Base-by-base conservation (phyloP, 176 grass and related monocot genomes). In the Triticum aestivum region DNA sequence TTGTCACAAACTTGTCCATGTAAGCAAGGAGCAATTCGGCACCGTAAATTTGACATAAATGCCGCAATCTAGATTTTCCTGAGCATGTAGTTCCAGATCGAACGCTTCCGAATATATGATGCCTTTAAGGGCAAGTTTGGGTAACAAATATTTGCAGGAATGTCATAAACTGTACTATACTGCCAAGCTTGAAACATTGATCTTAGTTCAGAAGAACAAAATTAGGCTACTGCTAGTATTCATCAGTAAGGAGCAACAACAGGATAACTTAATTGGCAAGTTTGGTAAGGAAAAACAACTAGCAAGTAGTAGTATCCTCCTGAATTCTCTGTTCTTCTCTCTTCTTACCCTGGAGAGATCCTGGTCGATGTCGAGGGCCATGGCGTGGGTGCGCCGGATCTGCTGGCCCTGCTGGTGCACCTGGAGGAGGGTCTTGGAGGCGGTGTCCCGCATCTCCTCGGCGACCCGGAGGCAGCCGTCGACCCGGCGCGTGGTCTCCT, bases 371-470 rank as follows among this genome's bases (percentile, higher is more conserved):
- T 97, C 91, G 56, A 88, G n/a, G 65, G 93, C 91, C 79, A 90
- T 88, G 71, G 86, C 72, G 80, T 97, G 95, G 6, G 92, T 94
- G 84, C 82, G 89, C 65, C 81, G 87, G 81, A 97, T 95, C 84
- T 97, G 92, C 77, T 97, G 85, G 2, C 95, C 95, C 73, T 97
- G 95, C 73, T 94, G 95, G 87, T 97, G 95, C 21, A 97, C 87
- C 61, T 87, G 90, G 72, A 97, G 87, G 6, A 97, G 92, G 65
- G 86, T 97, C 45, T 93, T 97, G 1, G 95, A 90, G 0, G 95
- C 95, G 37, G 83, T 92, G 13, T 90, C 92, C 88, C 95, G 72
- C 87, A 93, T 97, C 85, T 97, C 95, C 79, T 93, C 95, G 42
- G 92, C 95, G 75, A 97, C 91, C 87, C 73, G 88, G 82, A 97